phyloP scores from a whole-genome alignment of 164 flowering plant genomes.

The Umbilicus rupestris region DNA sequence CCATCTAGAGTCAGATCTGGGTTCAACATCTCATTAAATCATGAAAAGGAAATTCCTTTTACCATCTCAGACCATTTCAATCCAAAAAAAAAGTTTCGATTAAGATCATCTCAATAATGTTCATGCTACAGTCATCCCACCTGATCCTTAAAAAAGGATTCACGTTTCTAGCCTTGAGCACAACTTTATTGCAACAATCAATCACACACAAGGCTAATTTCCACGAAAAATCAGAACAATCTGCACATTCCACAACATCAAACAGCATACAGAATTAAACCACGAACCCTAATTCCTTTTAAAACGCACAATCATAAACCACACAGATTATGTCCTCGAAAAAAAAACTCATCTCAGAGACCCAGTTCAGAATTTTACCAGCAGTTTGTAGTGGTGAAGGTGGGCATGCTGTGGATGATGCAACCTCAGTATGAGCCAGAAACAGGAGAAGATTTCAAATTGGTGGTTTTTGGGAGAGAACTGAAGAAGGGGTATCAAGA shows the following conservation, averaged over 20 bases:
- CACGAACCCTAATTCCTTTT: not conserved
- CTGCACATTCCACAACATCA: not conserved
- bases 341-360: not conserved
- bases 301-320: constrained; percentile 2
- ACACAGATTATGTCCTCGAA: not conserved
- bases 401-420: not conserved
- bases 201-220: not conserved
- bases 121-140: not conserved
- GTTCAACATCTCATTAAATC: not conserved
- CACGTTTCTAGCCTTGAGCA: not conserved
- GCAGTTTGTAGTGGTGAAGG: constrained; percentile 5
- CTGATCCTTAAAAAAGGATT: not conserved
- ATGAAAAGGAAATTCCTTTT: not conserved
- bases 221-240: not conserved
- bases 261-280: not conserved
- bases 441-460: not conserved
- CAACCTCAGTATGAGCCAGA: not conserved
- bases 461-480: constrained; percentile 1
- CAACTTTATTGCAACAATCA: not conserved
- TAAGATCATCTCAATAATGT: not conserved
- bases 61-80: not conserved
- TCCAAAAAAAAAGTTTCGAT: not conserved
- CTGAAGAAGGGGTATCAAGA: not conserved
- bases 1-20: constrained; percentile 6
- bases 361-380: not conserved